A percentile compares a stretch with the other conserved stretches of the same genome.
Conservation (phyloP, 805 yeast genomes). For the Wickerhamomyces canadensis region DNA sequence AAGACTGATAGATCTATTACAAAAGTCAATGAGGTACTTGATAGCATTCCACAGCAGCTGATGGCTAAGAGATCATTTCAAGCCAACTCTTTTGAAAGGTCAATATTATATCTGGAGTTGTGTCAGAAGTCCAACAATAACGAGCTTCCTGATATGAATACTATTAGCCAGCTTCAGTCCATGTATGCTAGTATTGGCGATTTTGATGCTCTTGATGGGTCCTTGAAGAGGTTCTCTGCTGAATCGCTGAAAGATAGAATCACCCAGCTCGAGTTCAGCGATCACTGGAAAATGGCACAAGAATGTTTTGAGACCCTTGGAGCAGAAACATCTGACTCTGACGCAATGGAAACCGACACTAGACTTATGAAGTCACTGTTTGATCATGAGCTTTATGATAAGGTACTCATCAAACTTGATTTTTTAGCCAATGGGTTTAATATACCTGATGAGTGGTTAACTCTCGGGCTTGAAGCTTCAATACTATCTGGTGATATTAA, state of each 20-base stretch:
- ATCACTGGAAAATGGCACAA: conserved; percentile 82
- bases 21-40: conserved; percentile 43
- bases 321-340: conserved; percentile 27
- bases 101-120: conserved; percentile 80
- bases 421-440: conserved; percentile 3
- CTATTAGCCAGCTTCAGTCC: conserved; percentile 52
- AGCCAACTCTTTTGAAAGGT: conserved; percentile 81
- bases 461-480: conserved; percentile 71
- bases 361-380: conserved; percentile 65
- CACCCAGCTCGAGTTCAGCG: conserved; percentile 75
- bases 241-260: conserved; percentile 70
- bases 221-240: conserved; percentile 65
- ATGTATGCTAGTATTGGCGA: conserved; percentile 88
- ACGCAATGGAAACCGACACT: conserved; percentile 30
- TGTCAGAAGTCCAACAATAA: conserved; percentile 41
- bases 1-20: conserved; percentile 26
- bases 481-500: conserved; percentile 54
- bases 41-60: conserved; percentile 55
- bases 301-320: conserved; percentile 74
- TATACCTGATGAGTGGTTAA: conserved; percentile 43
- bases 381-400: conserved; percentile 71
- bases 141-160: conserved; percentile 28
- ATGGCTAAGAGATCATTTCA: conserved; percentile 78
- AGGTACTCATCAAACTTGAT: conserved; percentile 25
- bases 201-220: conserved; percentile 84